These are phyloP conservation scores for Fusarium camptoceras DNA, from an alignment of 2,329 filamentous ascomycete species.

Conservation along the genomic window DNA sequence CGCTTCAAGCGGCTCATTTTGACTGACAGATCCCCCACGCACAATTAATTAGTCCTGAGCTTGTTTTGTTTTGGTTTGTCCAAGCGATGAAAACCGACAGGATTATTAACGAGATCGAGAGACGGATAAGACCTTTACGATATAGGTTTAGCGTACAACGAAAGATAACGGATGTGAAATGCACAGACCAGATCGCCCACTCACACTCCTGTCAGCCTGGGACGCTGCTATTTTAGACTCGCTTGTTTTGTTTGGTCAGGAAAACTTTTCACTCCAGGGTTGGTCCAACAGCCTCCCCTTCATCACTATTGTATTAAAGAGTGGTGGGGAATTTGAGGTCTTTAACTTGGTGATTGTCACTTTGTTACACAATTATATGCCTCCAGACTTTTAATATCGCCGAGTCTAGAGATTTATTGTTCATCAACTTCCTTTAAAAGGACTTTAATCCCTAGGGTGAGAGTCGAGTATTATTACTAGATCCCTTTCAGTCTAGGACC, in stretches of 20 bases:
- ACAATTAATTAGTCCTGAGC: constrained; percentile 5
- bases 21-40: constrained; percentile 1
- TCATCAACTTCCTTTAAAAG: neutral
- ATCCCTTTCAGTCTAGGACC: neutral
- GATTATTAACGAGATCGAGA: constrained; percentile 20
- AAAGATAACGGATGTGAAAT: constrained; percentile 39
- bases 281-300: neutral
- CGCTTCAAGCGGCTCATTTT: constrained; percentile 4
- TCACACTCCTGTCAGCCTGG: constrained; percentile 20
- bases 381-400: constrained; percentile 5
- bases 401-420: constrained; percentile 14
- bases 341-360: constrained; percentile 3
- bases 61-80: neutral
- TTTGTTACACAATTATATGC: constrained; percentile 11
- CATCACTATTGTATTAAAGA: neutral
- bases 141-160: constrained; percentile 5
- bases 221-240: constrained; percentile 19
- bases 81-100: neutral
- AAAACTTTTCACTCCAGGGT: constrained; percentile 29
- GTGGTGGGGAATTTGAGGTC: constrained; percentile 23
- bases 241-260: constrained; percentile 23
- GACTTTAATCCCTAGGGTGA: too few relatives aligned
- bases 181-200: constrained; percentile 40
- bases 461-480: neutral
- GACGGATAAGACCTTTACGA: constrained; percentile 21